Evolutionary conservation across 1,284 basidiomycete species (phyloP).

Genomic region (Naganishia sp.): DNA sequence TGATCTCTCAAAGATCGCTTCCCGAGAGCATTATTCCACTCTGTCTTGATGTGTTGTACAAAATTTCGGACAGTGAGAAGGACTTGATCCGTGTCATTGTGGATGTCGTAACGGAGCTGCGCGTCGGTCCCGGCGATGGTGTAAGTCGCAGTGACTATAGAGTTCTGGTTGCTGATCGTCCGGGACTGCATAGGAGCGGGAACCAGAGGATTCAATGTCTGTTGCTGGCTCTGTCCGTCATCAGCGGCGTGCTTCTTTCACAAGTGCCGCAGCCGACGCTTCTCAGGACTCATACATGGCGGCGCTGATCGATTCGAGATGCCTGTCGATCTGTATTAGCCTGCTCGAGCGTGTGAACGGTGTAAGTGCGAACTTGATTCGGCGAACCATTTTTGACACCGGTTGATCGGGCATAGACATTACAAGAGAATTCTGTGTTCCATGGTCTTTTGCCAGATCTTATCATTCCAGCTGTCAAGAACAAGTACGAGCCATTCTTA

Average conservation of each 20-base stretch:
- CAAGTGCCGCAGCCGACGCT: background rate
- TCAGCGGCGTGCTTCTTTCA: conserved; percentile 15
- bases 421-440: conserved; percentile 91
- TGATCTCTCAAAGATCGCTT: conserved; percentile 78
- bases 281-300: conserved; percentile 43
- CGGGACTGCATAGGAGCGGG: conserved; percentile 7
- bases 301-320: conserved; percentile 76
- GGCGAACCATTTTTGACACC: background rate
- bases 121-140: conserved; percentile 55
- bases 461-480: conserved; percentile 84
- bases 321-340: conserved; percentile 82
- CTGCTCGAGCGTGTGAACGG: conserved; percentile 89
- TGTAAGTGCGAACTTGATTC: conserved; percentile 57
- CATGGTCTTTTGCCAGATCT: conserved; percentile 87
- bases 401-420: conserved; percentile 59
- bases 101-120: conserved; percentile 84
- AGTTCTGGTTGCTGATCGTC: conserved; percentile 22
- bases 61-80: conserved; percentile 78
- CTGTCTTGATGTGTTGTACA: conserved; percentile 83
- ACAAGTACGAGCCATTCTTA: conserved; percentile 74
- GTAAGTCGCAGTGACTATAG: conserved; percentile 55
- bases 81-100: conserved; percentile 93
- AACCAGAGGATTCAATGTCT: conserved; percentile 28
- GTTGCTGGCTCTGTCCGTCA: conserved; percentile 26
- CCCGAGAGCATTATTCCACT: conserved; percentile 76